Evolutionary conservation across 2,329 filamentous ascomycete genomes (phyloP).

Genomic region (Rhinocladiella mackenziei): DNA sequence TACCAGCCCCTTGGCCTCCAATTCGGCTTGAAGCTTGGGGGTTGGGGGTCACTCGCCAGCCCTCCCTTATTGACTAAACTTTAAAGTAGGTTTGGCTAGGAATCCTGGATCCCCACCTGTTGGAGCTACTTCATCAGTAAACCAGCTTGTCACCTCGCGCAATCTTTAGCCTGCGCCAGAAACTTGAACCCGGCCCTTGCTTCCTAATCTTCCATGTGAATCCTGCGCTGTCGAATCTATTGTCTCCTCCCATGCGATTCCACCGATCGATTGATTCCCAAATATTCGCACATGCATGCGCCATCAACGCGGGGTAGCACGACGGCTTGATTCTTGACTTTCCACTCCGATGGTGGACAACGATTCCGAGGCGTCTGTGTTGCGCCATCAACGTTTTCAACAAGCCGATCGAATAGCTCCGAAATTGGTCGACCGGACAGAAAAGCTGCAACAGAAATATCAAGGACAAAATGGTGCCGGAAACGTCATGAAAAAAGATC

Average conservation of each 20-base stretch:
- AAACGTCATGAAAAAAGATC: constrained; percentile 41
- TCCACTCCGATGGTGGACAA: constrained; percentile 12
- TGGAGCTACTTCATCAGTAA: too few species aligned
- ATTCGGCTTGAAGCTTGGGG: too few species aligned
- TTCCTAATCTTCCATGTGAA: too few species aligned
- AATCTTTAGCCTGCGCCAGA: too few species aligned
- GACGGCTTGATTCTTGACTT: too few species aligned
- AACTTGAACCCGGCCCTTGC: too few species aligned
- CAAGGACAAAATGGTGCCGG: constrained; percentile 35
- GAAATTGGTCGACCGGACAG: constrained; percentile 39
- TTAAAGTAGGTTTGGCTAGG: too few species aligned
- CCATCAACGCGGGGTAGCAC: neutral
- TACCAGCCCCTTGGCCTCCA: too few species aligned
- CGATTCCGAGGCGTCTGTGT: constrained; percentile 18
- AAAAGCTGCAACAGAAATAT: constrained; percentile 38
- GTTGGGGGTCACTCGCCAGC: too few species aligned
- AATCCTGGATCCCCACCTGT: too few species aligned
- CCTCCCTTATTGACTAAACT: too few species aligned
- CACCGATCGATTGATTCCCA: neutral
- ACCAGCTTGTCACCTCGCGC: too few species aligned
- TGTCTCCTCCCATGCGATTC: neutral
- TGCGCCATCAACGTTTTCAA: constrained; percentile 26
- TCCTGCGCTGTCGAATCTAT: neutral
- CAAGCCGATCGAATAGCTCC: constrained; percentile 36
- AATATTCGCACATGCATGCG: neutral